Evolutionary conservation across 1,139 yeast species (phyloP).

Genomic region (Scheffersomyces segobiensis): DNA sequence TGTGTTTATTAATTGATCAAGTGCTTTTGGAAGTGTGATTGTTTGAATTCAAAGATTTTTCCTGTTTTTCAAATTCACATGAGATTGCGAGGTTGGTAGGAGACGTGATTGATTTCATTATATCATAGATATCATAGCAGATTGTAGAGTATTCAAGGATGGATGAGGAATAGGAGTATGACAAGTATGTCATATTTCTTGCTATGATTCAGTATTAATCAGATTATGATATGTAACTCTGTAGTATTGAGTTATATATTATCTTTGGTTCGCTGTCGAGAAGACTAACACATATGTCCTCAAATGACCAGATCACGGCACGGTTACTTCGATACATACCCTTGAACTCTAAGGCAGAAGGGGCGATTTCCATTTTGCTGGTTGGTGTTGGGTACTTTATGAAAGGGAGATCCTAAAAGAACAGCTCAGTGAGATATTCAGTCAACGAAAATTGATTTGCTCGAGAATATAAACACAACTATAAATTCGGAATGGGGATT

Average conservation of each 20-base stretch:
- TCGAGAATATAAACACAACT: neutral
- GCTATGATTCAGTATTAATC: neutral
- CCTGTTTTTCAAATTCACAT: neutral
- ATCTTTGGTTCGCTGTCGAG: neutral
- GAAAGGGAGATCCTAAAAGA: neutral
- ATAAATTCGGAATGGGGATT: neutral
- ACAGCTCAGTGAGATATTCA: neutral
- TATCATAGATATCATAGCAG: neutral
- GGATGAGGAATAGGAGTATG: neutral
- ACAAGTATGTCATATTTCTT: neutral
- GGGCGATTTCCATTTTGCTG: conserved; percentile 56
- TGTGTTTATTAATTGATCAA: neutral
- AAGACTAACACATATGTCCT: neutral
- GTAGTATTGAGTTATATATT: neutral
- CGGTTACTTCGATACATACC: conserved; percentile 51
- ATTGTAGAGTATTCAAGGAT: too few species aligned
- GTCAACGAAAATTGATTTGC: neutral
- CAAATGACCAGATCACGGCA: neutral
- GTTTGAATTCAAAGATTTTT: neutral
- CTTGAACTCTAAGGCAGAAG: conserved; percentile 64
- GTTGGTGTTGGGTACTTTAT: neutral
- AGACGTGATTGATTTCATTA: neutral
- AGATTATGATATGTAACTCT: too few species aligned
- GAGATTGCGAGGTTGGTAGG: neutral
- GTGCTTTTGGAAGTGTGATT: neutral